These are phyloP conservation scores for Venustampulla echinocandica DNA, from an alignment of 495 filamentous ascomycete species.

Conservation along the genomic window DNA sequence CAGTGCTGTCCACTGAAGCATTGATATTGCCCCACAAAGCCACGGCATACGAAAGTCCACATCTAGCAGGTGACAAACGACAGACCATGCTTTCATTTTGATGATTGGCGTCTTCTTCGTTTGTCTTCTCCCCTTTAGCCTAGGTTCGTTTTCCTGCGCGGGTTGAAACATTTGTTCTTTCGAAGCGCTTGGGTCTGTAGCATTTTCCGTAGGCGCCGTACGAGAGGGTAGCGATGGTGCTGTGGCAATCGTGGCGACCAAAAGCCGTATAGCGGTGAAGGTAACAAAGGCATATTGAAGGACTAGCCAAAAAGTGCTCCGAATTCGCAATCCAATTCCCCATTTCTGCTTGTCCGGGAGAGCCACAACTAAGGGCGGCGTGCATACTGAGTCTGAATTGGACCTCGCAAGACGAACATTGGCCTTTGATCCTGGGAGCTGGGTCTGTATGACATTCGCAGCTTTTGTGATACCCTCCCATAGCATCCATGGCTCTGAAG, in stretches of 20 bases:
- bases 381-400: slow-evolving; percentile 16
- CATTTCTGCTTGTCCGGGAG: slow-evolving; percentile 7
- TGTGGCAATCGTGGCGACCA: slow-evolving; percentile 40
- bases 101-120: slow-evolving; percentile 58
- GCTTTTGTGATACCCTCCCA: slow-evolving; percentile 71
- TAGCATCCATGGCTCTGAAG: slow-evolving; percentile 77
- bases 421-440: slow-evolving; percentile 23
- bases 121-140: slow-evolving; percentile 1
- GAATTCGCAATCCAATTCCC: slow-evolving; percentile 10
- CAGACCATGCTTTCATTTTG: slow-evolving; percentile 62
- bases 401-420: slow-evolving; percentile 21
- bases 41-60: slow-evolving; percentile 77
- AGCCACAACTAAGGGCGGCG: slow-evolving; percentile 35
- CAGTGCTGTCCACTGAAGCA: slow-evolving; percentile 63
- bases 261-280: slow-evolving; percentile 54
- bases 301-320: slow-evolving; percentile 51
- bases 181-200: slow-evolving; percentile 5
- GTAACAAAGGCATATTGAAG: slow-evolving; percentile 61
- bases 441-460: slow-evolving; percentile 30
- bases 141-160: slow-evolving; percentile 2
- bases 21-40: slow-evolving; percentile 60
- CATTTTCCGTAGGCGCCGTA: slow-evolving; percentile 15
- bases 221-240: slow-evolving; percentile 46
- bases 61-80: slow-evolving; percentile 59
- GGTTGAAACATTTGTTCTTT: slow-evolving; percentile 11